Conservation (phyloP, 768 basidiomycete species). For the Paxillus involutus region DNA sequence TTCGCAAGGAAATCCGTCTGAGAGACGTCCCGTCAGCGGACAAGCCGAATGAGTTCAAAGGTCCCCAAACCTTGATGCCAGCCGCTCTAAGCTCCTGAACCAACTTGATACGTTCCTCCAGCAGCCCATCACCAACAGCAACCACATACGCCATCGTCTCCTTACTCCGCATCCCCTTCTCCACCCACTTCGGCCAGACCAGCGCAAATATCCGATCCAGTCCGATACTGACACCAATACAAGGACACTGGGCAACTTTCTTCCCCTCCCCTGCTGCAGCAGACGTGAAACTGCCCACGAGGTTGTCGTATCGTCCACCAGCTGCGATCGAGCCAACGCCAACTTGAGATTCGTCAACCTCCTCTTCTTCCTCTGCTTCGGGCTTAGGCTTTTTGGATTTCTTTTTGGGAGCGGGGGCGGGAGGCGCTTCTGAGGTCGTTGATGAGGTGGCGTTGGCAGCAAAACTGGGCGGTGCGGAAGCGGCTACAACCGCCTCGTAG, state of each 20-base stretch:
- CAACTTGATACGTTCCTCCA: slow-evolving; percentile 81
- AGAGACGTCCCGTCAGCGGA: not conserved
- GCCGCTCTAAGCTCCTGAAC: slow-evolving; percentile 79
- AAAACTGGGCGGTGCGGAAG: slow-evolving; percentile 89
- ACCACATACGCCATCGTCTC: slow-evolving; percentile 94
- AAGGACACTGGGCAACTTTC: slow-evolving; percentile 69
- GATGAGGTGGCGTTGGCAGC: slow-evolving; percentile 48
- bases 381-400: slow-evolving; percentile 42
- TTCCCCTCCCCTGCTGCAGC: slow-evolving; percentile 78
- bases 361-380: slow-evolving; percentile 64
- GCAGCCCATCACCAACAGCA: slow-evolving; percentile 83
- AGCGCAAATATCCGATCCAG: slow-evolving; percentile 92
- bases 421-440: slow-evolving; percentile 23
- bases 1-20: slow-evolving; percentile 94
- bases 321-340: slow-evolving; percentile 99
- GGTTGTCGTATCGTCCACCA: slow-evolving; percentile 93
- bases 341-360: slow-evolving; percentile 88
- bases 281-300: slow-evolving; percentile 89
- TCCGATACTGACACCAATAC: slow-evolving; percentile 91
- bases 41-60: not conserved
- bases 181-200: slow-evolving; percentile 84
- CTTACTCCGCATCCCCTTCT: slow-evolving; percentile 78
- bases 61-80: slow-evolving; percentile 74
- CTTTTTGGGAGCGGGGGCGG: slow-evolving; percentile 35
- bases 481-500: slow-evolving; percentile 93